Conservation (phyloP, 345 rosid species). For the Eucalyptus camaldulensis region DNA sequence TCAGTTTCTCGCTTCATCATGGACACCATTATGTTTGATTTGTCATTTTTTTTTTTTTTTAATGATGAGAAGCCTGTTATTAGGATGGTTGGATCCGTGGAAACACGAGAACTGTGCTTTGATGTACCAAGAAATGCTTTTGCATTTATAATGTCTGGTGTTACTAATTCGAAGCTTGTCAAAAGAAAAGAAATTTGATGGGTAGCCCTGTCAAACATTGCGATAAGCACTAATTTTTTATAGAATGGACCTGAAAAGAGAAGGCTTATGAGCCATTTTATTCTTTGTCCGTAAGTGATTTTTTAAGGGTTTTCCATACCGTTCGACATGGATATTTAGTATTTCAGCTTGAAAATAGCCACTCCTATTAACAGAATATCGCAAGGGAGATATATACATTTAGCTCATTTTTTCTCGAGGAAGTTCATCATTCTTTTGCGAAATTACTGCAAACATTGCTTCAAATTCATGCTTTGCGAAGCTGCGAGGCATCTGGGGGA, state of each 20-base stretch:
- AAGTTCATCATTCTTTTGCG: background rate
- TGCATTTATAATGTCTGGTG: background rate
- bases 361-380: background rate
- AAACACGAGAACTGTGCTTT: background rate
- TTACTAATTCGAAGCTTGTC: background rate
- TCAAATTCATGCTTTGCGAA: background rate
- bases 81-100: background rate
- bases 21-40: background rate
- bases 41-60: background rate
- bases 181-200: background rate
- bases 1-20: background rate
- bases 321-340: background rate
- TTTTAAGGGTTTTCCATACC: background rate
- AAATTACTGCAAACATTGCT: background rate
- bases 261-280: background rate
- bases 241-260: background rate
- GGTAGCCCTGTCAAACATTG: background rate
- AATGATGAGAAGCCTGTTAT: background rate
- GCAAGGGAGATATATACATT: background rate
- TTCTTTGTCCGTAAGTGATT: background rate
- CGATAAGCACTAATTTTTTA: background rate
- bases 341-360: background rate
- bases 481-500: background rate
- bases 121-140: background rate
- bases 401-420: background rate